These are phyloP conservation scores for Pseudodiploospora longispora DNA, from an alignment of 2,329 filamentous ascomycete species.

Conservation along the genomic window DNA sequence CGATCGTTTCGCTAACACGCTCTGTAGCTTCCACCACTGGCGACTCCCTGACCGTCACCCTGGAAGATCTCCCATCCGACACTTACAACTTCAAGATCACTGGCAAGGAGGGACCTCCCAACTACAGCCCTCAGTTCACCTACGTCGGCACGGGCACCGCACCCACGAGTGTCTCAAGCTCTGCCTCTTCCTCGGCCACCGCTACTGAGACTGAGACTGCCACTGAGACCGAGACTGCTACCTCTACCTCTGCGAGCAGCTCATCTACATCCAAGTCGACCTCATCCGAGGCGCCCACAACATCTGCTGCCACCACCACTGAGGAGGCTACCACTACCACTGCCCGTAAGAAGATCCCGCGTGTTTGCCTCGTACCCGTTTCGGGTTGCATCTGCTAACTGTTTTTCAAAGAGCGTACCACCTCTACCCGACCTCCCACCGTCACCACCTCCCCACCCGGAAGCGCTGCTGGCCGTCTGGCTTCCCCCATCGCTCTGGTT, in stretches of 20 bases:
- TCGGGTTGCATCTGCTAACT: background rate
- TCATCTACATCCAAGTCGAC: constrained; percentile 1
- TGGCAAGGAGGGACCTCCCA: constrained; percentile 18
- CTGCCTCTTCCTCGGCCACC: constrained; percentile 7
- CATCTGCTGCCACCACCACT: background rate
- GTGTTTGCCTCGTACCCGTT: background rate
- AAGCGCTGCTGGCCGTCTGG: constrained; percentile 22
- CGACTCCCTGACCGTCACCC: constrained; percentile 21
- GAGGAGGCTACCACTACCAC: constrained; percentile 6
- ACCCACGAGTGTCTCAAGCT: background rate
- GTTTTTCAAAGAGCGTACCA: constrained; percentile 9
- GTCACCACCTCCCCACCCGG: constrained; percentile 18
- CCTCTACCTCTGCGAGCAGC: constrained; percentile 5
- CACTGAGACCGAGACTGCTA: constrained; percentile 1
- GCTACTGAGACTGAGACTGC: constrained; percentile 1
- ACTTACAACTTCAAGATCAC: constrained; percentile 28
- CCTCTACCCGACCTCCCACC: constrained; percentile 11
- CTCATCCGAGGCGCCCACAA: background rate
- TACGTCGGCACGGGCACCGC: constrained; percentile 17
- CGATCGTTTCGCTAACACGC: background rate
- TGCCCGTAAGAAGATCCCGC: background rate
- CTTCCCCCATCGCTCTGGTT: constrained; percentile 24
- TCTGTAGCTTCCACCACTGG: constrained; percentile 13
- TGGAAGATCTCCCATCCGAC: constrained; percentile 19
- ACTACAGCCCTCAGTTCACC: constrained; percentile 25